These are phyloP conservation scores for Hyaloperonospora arabidopsidis DNA, from an alignment of 352 stramenopile species.

Conservation along the genomic window DNA sequence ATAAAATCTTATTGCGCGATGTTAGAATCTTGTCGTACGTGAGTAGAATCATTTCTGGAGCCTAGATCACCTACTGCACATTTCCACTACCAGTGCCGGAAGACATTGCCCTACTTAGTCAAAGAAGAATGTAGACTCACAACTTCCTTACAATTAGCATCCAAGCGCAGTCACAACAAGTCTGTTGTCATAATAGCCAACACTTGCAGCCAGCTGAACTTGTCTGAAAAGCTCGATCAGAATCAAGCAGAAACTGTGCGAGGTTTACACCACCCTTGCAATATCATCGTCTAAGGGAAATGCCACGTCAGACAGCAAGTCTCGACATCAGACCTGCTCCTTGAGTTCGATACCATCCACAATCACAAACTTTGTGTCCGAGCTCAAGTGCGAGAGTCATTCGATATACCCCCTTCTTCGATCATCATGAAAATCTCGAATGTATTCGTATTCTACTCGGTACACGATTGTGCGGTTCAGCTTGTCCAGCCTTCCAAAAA, in stretches of 20 bases:
- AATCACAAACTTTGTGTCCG: constrained; percentile 30
- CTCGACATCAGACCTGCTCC: constrained; percentile 65
- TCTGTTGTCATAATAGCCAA: constrained; percentile 35
- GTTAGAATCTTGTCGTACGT: constrained; percentile 64
- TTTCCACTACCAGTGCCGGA: constrained; percentile 15
- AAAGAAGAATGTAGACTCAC: constrained; percentile 11
- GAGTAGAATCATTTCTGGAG: constrained; percentile 41
- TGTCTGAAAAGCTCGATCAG: too few relatives aligned
- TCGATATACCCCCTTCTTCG: constrained; percentile 65
- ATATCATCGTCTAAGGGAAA: constrained; percentile 71
- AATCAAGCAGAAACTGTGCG: too few relatives aligned
- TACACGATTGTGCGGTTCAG: constrained; percentile 32
- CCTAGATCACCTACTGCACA: constrained; percentile 58
- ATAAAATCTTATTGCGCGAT: constrained; percentile 28
- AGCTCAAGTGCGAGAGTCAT: constrained; percentile 18
- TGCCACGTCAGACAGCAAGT: constrained; percentile 54
- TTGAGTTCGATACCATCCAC: constrained; percentile 80
- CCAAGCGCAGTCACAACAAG: constrained; percentile 51
- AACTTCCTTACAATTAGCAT: constrained; percentile 61
- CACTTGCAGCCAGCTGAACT: constrained; percentile 52
- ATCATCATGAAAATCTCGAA: constrained; percentile 61
- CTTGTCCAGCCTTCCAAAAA: constrained; percentile 39
- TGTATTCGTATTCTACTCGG: constrained; percentile 51
- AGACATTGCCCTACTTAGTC: constrained; percentile 9
- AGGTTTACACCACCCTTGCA: too few relatives aligned